Evolutionary conservation across 306 rosid species (phyloP), one percentile per base, ranked within the genome.

Genomic region (Corylus avellana): DNA sequence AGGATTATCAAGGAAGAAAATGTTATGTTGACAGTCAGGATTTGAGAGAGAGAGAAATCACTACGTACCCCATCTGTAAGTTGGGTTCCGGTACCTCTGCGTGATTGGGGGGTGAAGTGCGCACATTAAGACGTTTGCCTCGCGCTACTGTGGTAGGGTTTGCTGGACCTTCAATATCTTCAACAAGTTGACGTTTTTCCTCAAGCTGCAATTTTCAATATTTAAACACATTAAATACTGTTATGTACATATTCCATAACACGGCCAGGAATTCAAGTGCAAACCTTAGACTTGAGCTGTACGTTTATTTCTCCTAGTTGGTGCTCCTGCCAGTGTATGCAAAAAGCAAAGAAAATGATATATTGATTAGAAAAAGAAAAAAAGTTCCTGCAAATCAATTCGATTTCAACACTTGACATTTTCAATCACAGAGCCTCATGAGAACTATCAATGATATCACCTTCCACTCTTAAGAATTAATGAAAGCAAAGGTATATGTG

Each of bases 201-300:
- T 86, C 81, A 17, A 87, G 80, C 91, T 87, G 63, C 57, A 76
- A 69, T 63, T 71, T 61, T n/a, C 2, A 20, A 29, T 46, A 47
- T 7, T 27, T 20, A 47, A 56, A 50, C 27, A 77, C 51, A 12
- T 63, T 63, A 18, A 74, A 70, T 32, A 29, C 5, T 32, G 6
- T 12, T 14, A 67, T 1, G 72, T n/a, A 42, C 48, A 42, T 68
- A 42, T 68, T 75, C 5, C 58, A 20, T 16, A 63, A 44, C 9
- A 79, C 1, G 1, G 16, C 35, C 54, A 64, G 35, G n/a, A 70
- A 72, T 61, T 27, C 64, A 68, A n/a, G 53, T 7, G 12, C 39
- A 73, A 78, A 92, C 98, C 98, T 94, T 85, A 12, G 85, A 83
- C 66, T 79, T 73, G 75, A 94, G 89, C 51, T 89, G 73, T 42